Conservation (phyloP, 495 filamentous ascomycete genomes). For the Aspergillus egyptiacus region DNA sequence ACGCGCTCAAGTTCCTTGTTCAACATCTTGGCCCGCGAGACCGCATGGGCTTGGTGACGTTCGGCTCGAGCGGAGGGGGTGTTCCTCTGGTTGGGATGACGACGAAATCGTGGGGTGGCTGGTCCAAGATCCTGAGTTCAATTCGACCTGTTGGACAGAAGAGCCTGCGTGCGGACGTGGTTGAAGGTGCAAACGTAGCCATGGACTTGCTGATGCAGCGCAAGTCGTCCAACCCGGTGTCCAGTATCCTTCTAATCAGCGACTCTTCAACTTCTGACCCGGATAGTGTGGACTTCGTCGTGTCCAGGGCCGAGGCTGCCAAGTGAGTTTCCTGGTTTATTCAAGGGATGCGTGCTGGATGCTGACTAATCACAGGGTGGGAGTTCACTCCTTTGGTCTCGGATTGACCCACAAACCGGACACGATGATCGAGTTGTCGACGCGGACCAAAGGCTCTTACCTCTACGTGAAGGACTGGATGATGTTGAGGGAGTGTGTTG, state of each 20-base stretch:
- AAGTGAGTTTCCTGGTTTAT: slow-evolving; percentile 56
- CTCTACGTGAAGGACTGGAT: slow-evolving; percentile 99
- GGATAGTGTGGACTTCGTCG: slow-evolving; percentile 96
- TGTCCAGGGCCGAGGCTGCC: slow-evolving; percentile 94
- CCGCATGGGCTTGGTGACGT: slow-evolving; percentile 95
- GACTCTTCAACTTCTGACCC: slow-evolving; percentile 96
- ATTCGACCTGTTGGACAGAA: slow-evolving; percentile 95
- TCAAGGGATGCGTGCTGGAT: not conserved
- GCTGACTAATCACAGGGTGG: slow-evolving; percentile 56
- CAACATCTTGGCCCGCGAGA: slow-evolving; percentile 87
- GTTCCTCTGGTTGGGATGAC: slow-evolving; percentile 98
- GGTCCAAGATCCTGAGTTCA: slow-evolving; percentile 79
- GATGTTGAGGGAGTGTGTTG: slow-evolving; percentile 97
- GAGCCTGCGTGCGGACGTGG: slow-evolving; percentile 91
- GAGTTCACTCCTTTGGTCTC: slow-evolving; percentile 94
- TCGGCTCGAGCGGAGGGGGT: slow-evolving; percentile 89
- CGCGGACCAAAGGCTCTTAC: slow-evolving; percentile 92
- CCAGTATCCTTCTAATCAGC: slow-evolving; percentile 95
- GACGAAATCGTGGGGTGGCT: slow-evolving; percentile 86
- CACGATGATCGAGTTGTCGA: slow-evolving; percentile 96
- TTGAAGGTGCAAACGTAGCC: slow-evolving; percentile 95
- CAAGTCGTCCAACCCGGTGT: slow-evolving; percentile 92
- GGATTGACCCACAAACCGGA: slow-evolving; percentile 97
- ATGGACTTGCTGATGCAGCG: slow-evolving; percentile 99
- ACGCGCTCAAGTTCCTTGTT: slow-evolving; percentile 89